Conservation (phyloP, 148 eudicot genomes). For the Salicornia ramosissima region DNA sequence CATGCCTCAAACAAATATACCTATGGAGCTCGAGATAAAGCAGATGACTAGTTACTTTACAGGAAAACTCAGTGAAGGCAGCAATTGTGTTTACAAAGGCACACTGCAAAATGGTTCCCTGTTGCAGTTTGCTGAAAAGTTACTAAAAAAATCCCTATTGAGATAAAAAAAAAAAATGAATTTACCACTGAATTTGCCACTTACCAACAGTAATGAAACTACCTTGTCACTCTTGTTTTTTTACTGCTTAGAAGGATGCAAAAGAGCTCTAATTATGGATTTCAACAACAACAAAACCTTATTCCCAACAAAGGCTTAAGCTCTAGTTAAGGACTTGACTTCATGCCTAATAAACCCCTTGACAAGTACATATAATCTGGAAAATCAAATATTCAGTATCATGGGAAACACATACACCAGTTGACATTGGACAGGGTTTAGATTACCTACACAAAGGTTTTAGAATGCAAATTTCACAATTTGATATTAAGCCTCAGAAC, state of each 20-base stretch:
- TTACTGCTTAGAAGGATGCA: conserved; percentile 52
- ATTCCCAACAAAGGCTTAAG: too few species aligned
- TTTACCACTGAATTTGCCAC: conserved; percentile 51
- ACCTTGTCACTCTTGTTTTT: conserved; percentile 53
- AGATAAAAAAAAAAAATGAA: conserved; percentile 10
- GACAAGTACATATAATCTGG: conserved; percentile 16
- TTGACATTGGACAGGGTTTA: conserved; percentile 27
- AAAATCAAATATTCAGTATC: not conserved
- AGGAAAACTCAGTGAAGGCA: conserved; percentile 73
- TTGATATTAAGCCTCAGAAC: conserved; percentile 38
- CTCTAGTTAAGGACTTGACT: too few species aligned
- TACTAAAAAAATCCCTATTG: conserved; percentile 25
- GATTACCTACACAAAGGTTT: conserved; percentile 33
- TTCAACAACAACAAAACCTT: too few species aligned
- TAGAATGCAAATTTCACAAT: conserved; percentile 28
- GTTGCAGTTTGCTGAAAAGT: conserved; percentile 87
- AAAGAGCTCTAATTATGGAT: conserved; percentile 55
- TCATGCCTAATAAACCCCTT: conserved; percentile 54
- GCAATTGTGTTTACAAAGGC: conserved; percentile 73
- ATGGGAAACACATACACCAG: conserved; percentile 16
- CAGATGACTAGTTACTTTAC: conserved; percentile 52
- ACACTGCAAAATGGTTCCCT: conserved; percentile 47
- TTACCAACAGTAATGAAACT: conserved; percentile 53
- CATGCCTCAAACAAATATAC: conserved; percentile 38
- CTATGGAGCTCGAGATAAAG: conserved; percentile 54